Evolutionary conservation across 148 eudicot genomes (phyloP).

Genomic region (Fagopyrum esculentum): DNA sequence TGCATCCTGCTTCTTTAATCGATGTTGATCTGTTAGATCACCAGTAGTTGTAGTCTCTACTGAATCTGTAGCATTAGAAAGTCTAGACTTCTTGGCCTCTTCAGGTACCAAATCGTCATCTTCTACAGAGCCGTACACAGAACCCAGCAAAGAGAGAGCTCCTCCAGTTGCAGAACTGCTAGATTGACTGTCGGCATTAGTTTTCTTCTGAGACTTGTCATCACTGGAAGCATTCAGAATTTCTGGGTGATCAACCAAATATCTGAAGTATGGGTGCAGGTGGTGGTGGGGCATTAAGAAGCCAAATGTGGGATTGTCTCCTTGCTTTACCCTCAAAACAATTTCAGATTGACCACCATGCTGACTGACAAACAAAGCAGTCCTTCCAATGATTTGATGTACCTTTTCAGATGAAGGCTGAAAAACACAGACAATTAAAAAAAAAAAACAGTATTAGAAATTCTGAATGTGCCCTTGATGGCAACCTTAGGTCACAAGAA

Average conservation of each 20-base stretch:
- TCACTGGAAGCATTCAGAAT: constrained; percentile 46
- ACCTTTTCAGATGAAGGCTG: constrained; percentile 93
- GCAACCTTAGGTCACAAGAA: constrained; percentile 63
- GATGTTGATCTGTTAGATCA: constrained; percentile 20
- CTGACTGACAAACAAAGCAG: constrained; percentile 76
- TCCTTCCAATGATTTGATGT: constrained; percentile 96
- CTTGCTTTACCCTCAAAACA: constrained; percentile 90
- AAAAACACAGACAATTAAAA: constrained; percentile 19
- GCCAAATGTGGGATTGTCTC: constrained; percentile 95
- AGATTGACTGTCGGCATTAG: constrained; percentile 20
- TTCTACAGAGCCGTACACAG: constrained; percentile 78
- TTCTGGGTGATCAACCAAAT: constrained; percentile 76
- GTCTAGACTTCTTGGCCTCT: constrained; percentile 22
- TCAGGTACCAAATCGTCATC: constrained; percentile 64
- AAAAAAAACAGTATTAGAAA: constrained; percentile 19
- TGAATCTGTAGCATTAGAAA: constrained; percentile 23
- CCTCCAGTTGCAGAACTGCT: constrained; percentile 33
- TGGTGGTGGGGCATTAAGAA: constrained; percentile 95
- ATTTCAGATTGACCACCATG: constrained; percentile 98
- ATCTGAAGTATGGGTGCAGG: constrained; percentile 92
- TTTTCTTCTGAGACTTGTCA: constrained; percentile 39
- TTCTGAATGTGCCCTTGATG: constrained; percentile 54
- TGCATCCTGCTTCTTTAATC: constrained; percentile 19
- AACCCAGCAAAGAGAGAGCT: constrained; percentile 87
- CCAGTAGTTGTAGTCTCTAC: constrained; percentile 25